Conservation (phyloP, 2,329 filamentous ascomycete species). For the Penicillium sp. region DNA sequence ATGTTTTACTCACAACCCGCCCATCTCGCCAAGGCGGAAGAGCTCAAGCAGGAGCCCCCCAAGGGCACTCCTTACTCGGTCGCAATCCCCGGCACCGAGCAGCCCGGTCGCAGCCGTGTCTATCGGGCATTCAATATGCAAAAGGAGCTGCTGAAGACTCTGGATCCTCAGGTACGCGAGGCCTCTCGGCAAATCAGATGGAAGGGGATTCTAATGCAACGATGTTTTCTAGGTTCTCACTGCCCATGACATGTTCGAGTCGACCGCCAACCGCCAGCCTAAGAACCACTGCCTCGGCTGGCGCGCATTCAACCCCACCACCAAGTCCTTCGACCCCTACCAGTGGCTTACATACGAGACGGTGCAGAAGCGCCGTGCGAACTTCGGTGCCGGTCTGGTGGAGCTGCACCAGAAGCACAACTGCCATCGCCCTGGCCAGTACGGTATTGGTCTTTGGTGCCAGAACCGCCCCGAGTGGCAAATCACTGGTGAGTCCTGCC, state of each 20-base stretch:
- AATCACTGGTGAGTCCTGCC: conserved; percentile 60
- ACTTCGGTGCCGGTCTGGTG: conserved; percentile 81
- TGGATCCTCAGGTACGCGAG: conserved; percentile 62
- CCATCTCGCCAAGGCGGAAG: conserved; percentile 41
- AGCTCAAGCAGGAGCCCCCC: conserved; percentile 63
- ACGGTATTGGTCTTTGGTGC: conserved; percentile 79
- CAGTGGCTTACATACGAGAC: conserved; percentile 81
- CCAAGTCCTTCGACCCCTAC: conserved; percentile 73
- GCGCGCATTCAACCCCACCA: conserved; percentile 72
- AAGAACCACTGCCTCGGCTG: conserved; percentile 74
- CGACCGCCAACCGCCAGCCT: conserved; percentile 59
- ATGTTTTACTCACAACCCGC: conserved; percentile 41
- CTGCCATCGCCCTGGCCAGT: conserved; percentile 60
- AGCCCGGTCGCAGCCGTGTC: conserved; percentile 68
- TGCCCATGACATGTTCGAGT: conserved; percentile 77
- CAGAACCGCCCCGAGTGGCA: conserved; percentile 89
- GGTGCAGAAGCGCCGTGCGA: conserved; percentile 73
- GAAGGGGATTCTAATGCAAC: background rate
- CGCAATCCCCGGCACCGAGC: conserved; percentile 70
- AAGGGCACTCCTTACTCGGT: conserved; percentile 76
- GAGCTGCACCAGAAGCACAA: conserved; percentile 75
- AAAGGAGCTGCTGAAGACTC: conserved; percentile 68
- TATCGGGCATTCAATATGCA: conserved; percentile 81
- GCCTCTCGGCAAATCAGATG: background rate
- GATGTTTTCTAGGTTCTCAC: conserved; percentile 53